Percentiles rank a stretch among this genome's conserved stretches.
Evolutionary conservation across 768 basidiomycete genomes (phyloP).

Genomic region (Heimioporus sp.): DNA sequence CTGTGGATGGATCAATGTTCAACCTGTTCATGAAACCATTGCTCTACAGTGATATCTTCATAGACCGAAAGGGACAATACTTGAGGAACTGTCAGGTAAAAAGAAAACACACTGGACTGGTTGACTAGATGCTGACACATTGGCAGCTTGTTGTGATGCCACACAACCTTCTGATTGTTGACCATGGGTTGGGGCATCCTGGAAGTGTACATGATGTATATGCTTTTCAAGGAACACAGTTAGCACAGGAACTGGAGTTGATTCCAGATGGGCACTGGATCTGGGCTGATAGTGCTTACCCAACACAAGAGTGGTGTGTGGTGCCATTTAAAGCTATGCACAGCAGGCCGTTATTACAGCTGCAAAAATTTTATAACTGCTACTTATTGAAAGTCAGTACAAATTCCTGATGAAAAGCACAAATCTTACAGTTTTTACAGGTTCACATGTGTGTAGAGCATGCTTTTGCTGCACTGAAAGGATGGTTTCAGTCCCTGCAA

Average conservation of each 20-base stretch:
- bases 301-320: background rate
- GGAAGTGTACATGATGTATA: constrained; percentile 9
- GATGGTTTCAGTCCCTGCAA: constrained; percentile 1
- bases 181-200: constrained; percentile 6
- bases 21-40: constrained; percentile 9
- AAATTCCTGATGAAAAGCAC: too few relatives aligned
- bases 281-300: constrained; percentile 11
- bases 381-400: too few relatives aligned
- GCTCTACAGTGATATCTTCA: constrained; percentile 7
- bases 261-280: constrained; percentile 6
- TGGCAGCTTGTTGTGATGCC: background rate
- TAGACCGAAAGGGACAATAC: constrained; percentile 18
- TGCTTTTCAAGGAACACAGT: background rate
- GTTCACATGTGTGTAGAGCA: background rate
- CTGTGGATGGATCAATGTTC: constrained; percentile 1
- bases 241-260: background rate
- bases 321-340: background rate
- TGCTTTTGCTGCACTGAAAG: constrained; percentile 1
- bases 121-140: too few relatives aligned
- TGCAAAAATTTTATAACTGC: too few relatives aligned
- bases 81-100: constrained; percentile 16
- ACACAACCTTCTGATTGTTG: constrained; percentile 4
- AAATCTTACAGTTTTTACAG: too few relatives aligned
- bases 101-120: too few relatives aligned
- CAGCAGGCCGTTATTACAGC: background rate